Evolutionary conservation across 805 yeast genomes (phyloP).

Genomic region (Ogataea nitratoaversa): DNA sequence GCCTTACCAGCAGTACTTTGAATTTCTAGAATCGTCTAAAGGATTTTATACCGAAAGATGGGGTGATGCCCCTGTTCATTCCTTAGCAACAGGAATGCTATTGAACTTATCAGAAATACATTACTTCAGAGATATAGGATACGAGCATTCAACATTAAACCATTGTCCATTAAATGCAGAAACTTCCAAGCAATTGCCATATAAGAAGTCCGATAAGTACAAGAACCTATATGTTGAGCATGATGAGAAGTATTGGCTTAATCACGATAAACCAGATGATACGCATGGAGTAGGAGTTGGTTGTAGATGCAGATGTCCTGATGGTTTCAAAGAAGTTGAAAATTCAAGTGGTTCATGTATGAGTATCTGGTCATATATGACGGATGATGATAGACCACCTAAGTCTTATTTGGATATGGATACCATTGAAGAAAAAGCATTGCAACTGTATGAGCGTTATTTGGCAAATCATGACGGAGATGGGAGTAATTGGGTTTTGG

Average conservation of each 20-base stretch:
- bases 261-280: slow-evolving; percentile 21
- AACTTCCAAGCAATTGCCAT: slow-evolving; percentile 40
- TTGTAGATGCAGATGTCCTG: slow-evolving; percentile 82
- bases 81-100: slow-evolving; percentile 78
- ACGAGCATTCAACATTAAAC: slow-evolving; percentile 70
- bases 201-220: slow-evolving; percentile 32
- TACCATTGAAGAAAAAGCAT: slow-evolving; percentile 23
- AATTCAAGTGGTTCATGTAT: slow-evolving; percentile 50
- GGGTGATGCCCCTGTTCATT: slow-evolving; percentile 97
- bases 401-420: slow-evolving; percentile 25
- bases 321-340: slow-evolving; percentile 49
- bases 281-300: slow-evolving; percentile 49
- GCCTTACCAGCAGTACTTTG: slow-evolving; percentile 62
- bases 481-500: slow-evolving; percentile 25
- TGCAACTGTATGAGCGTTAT: slow-evolving; percentile 20
- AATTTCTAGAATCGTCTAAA: slow-evolving; percentile 62
- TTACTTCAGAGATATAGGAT: slow-evolving; percentile 91
- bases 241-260: slow-evolving; percentile 36
- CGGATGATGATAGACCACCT: slow-evolving; percentile 23
- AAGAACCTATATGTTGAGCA: slow-evolving; percentile 28
- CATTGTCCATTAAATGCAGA: slow-evolving; percentile 80
- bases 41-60: slow-evolving; percentile 91
- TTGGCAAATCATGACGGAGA: slow-evolving; percentile 17
- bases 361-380: slow-evolving; percentile 40
- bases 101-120: slow-evolving; percentile 69